Evolutionary conservation across 2,329 filamentous ascomycete species (phyloP), one percentile per base, ranked within the genome.

Genomic region (Fusarium sp.): DNA sequence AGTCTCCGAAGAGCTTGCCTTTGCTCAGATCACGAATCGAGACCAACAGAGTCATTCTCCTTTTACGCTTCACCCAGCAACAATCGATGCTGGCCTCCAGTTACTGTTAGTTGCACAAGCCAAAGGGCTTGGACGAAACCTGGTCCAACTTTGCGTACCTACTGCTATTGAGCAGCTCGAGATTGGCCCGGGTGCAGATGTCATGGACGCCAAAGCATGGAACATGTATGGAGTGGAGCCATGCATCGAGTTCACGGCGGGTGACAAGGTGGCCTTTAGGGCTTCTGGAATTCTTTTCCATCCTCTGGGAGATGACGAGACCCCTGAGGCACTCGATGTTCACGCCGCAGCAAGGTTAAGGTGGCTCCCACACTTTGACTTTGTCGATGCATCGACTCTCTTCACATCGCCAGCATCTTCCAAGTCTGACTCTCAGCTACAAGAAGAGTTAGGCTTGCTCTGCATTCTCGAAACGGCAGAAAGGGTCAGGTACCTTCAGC

Each of bases 341-440:
- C 59, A 67, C 4, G 64, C 59, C 4, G 44, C 67, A 5, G 33
- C 67, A 10, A 42, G 64, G 7, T 51, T 70, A n/a, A 60, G 9
- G 4, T 70, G 67, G 67, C 59, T 64, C 8, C 67, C 67, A 46
- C 64, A 70, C 20, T 51, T 67, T 56, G 64, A 70, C 27, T 70
- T 70, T 16, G 12, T 57, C 2, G 55, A 67, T 29, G 4, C 5
- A 1, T 46, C 67, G 3, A 31, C 9, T 20, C 67, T 69, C n/a
- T 67, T 69, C 8, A 35, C 14, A 10, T 58, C 67, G 6, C 64
- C 67, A 9, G 3, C 14, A 1, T 31, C 59, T 4, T 22, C 24
- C 44, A 59, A 59, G 17, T 29, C 9, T 1, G 58, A 67, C 3
- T 40, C 24, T 10, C 22, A 5, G 16, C 40, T 69, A 8, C 58